A percentile compares a stretch with the other conserved stretches of the same genome.
Conservation (phyloP, 495 filamentous ascomycete species). For the Daldinia vernicosa region DNA sequence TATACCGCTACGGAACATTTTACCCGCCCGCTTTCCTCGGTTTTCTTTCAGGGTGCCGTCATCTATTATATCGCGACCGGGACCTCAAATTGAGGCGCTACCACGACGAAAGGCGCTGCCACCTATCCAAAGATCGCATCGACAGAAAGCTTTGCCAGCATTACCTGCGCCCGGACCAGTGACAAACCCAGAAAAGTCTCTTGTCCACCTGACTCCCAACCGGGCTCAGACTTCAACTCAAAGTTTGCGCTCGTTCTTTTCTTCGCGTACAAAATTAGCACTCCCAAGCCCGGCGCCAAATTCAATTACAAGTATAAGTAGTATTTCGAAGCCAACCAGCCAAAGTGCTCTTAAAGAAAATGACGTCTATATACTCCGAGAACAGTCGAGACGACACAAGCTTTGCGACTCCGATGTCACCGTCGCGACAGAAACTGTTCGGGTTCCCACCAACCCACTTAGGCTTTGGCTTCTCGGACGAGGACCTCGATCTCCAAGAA, state of each 20-base stretch:
- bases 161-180: conserved; percentile 38
- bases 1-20: conserved; percentile 40
- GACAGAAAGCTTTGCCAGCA: conserved; percentile 38
- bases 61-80: conserved; percentile 4
- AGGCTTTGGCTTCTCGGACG: conserved; percentile 69
- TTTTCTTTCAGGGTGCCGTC: conserved; percentile 27
- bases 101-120: conserved; percentile 6
- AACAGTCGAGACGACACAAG: conserved; percentile 53
- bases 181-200: conserved; percentile 48
- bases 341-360: conserved; percentile 18
- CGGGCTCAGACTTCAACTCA: conserved; percentile 27
- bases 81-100: conserved; percentile 29
- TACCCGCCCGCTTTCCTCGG: conserved; percentile 36
- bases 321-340: conserved; percentile 6
- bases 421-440: conserved; percentile 56
- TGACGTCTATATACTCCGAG: conserved; percentile 43
- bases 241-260: conserved; percentile 45
- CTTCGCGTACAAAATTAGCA: conserved; percentile 33
- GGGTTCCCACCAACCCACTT: conserved; percentile 77
- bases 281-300: conserved; percentile 24
- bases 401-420: conserved; percentile 66
- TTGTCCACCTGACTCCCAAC: conserved; percentile 29
- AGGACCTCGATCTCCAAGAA: conserved; percentile 61
- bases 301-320: conserved; percentile 10
- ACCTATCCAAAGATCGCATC: background rate